Evolutionary conservation across 148 eudicot genomes (phyloP), one percentile per base, ranked within the genome.

Genomic region (Mesembryanthemum crystallinum): DNA sequence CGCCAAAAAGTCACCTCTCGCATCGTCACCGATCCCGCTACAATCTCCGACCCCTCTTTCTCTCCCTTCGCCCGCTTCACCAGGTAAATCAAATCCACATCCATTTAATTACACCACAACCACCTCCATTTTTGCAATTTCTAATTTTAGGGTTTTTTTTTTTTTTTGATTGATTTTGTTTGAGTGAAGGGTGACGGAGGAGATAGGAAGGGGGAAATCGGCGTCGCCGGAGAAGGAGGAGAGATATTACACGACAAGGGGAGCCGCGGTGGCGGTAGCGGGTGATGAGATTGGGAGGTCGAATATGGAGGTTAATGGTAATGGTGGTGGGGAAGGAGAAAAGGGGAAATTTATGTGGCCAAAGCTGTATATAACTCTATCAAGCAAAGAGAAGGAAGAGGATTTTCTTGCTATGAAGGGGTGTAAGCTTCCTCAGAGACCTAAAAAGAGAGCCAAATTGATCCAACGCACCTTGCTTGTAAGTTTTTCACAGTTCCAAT

Each of bases 341-440:
- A 85, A 47, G 23, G 80, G 73, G 73, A 75, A 79, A 55, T 9
- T 73, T 6, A 87, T 87, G 30, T 91, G 91, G 98, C 98, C 98
- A n/a, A 94, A 88, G 68, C 63, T 91, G 10, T 84, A 70, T 23
- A 64, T 90, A 24, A 23, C 89, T 42, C 77, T 95, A 63, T 88
- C 99, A n/a, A 96, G 90, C 54, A 96, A 96, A 85, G 99, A 96
- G 63, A 96, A 96, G 69, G 99, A 96, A 65, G 99, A 92, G 77
- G 99, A 96, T 84, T 96, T 96, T 76, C 64, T 96, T 86, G 97
- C 94, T 0, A 96, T 96, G 94, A 96, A 92, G 85, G 99, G 99
- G 1, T 96, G 93, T 82, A 96, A 92, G 68, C 90, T 83, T n/a
- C 97, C 99, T 62, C 98, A 96, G 72, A 88, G 99, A 82, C 99